phyloP scores from a whole-genome alignment of 805 yeast genomes.

The Hanseniaspora pseudoguilliermondii region DNA sequence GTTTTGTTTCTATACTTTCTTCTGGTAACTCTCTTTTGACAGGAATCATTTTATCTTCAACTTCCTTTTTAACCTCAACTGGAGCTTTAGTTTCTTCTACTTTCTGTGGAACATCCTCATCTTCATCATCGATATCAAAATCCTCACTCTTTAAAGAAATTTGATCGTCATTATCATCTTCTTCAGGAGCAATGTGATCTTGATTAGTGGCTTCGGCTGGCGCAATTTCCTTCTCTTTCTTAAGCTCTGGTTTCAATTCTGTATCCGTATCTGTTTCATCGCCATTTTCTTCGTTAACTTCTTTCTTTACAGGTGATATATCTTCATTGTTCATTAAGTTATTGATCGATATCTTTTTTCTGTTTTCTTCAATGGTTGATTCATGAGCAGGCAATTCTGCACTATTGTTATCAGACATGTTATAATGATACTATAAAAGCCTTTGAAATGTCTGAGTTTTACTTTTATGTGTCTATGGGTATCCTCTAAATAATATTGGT shows the following conservation, averaged over 20 bases:
- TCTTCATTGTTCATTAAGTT: constrained; percentile 29
- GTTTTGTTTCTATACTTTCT: not conserved
- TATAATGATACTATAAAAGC: not conserved
- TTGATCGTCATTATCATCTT: not conserved
- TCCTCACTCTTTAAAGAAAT: constrained; percentile 9
- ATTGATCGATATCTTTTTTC: constrained; percentile 21
- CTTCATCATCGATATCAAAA: not conserved
- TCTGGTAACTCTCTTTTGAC: not conserved
- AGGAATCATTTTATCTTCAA: not conserved
- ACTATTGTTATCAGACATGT: not conserved
- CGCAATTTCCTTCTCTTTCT: constrained; percentile 24
- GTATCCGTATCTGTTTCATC: constrained; percentile 29
- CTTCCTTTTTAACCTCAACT: not conserved
- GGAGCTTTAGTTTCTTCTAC: not conserved
- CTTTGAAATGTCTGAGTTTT: not conserved
- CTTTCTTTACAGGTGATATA: constrained; percentile 19
- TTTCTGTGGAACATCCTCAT: not conserved
- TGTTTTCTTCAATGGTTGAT: not conserved
- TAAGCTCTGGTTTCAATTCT: constrained; percentile 19
- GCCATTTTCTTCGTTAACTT: constrained; percentile 8
- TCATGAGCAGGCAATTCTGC: not conserved
- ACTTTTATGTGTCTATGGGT: not conserved
- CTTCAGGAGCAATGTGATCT: constrained; percentile 21
- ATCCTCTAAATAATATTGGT: not conserved
- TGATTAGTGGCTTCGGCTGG: constrained; percentile 22